Evolutionary conservation across 2,329 filamentous ascomycete genomes (phyloP), one percentile per base, ranked within the genome.

Genomic region (Daldinia eschscholtzii): DNA sequence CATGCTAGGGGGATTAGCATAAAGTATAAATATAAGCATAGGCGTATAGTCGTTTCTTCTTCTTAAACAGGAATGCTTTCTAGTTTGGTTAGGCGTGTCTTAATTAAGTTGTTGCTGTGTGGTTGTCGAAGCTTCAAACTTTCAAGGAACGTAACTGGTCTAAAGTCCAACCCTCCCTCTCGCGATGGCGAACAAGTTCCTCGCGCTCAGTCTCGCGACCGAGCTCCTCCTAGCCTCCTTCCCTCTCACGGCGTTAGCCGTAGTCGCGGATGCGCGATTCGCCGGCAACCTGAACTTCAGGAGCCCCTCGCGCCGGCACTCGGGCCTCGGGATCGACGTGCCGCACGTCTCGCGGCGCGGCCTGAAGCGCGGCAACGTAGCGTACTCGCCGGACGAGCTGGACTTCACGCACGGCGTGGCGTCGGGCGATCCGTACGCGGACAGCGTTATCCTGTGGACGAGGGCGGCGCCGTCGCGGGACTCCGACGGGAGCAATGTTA

Each of bases 361-460:
- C 57, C 72, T 76, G 64, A 81, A 80, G 73, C 79, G 80, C 48
- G 81, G 81, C 23, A 81, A 81, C n/a, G 76, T 81, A 4, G 79
- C 82, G 41, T 74, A 82, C 15, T 82, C 81, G 69, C 77, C 83
- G 10, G 78, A 84, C 0, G 78, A 82, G 6, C 81, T 91, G 63
- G 87, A 84, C 73, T 92, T 91, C 79, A 92, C 88, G 7, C 89
- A 92, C 71, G 89, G 88, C 15, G 85, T 89, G 7, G 81, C 82
- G 2, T 84, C 81, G 6, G 83, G 84, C 10, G 84, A 86, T 64
- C 83, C 83, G 0, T 82, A 79, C 72, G 85, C 89, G 3, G 85
- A 89, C 18, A 87, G 85, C 30, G 87, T 91, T n/a, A 89, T 83
- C 72, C 82, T 81, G 61, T 87, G 78, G 84, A 87, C 79, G 42